Evolutionary conservation across 2,329 filamentous ascomycete genomes (phyloP).

Genomic region (Claviceps africana): DNA sequence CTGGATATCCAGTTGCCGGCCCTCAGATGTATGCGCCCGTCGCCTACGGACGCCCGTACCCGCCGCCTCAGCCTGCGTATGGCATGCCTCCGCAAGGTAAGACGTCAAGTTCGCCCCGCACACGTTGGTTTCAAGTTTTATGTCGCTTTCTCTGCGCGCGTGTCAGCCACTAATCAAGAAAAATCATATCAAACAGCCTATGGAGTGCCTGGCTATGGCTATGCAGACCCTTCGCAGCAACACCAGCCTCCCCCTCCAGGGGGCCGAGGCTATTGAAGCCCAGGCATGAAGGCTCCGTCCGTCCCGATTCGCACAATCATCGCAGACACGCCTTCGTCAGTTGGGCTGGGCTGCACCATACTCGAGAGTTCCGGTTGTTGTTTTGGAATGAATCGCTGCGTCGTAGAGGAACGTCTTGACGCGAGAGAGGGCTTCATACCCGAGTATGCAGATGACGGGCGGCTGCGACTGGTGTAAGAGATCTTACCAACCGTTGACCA

Average conservation of each 20-base stretch:
- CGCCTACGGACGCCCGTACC: slow-evolving; percentile 25
- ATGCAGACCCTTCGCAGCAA: slow-evolving; percentile 17
- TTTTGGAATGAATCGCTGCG: neutral
- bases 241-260: slow-evolving; percentile 10
- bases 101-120: neutral
- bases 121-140: neutral
- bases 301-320: neutral
- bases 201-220: slow-evolving; percentile 28
- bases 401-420: neutral
- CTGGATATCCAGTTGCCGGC: slow-evolving; percentile 19
- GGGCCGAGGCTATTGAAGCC: slow-evolving; percentile 11
- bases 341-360: neutral
- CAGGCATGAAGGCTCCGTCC: neutral
- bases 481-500: neutral
- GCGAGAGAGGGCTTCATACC: neutral
- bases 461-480: neutral
- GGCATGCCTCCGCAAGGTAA: slow-evolving; percentile 28
- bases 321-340: neutral
- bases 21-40: slow-evolving; percentile 25
- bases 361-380: neutral
- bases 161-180: slow-evolving; percentile 5
- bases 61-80: slow-evolving; percentile 21
- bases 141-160: neutral
- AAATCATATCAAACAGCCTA: slow-evolving; percentile 17
- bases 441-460: neutral